Conservation (phyloP, 2,329 filamentous ascomycete genomes). For the Chrysoporthe cubensis region DNA sequence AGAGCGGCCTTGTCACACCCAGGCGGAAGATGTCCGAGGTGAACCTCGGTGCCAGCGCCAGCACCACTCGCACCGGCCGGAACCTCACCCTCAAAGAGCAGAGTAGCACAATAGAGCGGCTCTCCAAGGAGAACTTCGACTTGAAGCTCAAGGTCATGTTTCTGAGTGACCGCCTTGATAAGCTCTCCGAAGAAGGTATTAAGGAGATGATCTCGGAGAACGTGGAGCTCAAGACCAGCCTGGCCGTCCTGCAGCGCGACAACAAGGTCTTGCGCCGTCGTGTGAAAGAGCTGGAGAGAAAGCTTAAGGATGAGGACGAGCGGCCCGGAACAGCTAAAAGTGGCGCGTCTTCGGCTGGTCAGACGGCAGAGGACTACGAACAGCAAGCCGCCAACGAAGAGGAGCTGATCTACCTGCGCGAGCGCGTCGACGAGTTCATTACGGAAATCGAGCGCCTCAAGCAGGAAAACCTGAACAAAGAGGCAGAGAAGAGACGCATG, state of each 20-base stretch:
- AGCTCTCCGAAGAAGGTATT: constrained; percentile 91
- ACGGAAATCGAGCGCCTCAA: constrained; percentile 81
- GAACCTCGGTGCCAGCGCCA: constrained; percentile 53
- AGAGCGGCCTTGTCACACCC: constrained; percentile 67
- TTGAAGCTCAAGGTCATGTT: constrained; percentile 98
- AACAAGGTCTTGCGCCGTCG: constrained; percentile 81
- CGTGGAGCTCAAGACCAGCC: constrained; percentile 88
- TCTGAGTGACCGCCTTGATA: constrained; percentile 88
- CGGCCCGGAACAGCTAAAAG: constrained; percentile 64
- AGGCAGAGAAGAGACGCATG: constrained; percentile 84
- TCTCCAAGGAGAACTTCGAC: constrained; percentile 98
- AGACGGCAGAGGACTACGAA: constrained; percentile 58
- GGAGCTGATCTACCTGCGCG: constrained; percentile 81
- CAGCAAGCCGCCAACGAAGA: constrained; percentile 73
- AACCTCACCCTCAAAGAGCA: constrained; percentile 94
- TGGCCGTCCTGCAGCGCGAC: constrained; percentile 88
- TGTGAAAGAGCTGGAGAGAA: constrained; percentile 85
- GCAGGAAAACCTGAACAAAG: constrained; percentile 75
- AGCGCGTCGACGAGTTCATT: constrained; percentile 83
- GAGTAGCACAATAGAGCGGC: constrained; percentile 92
- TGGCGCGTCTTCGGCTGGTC: constrained; percentile 60
- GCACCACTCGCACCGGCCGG: constrained; percentile 62
- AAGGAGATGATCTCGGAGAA: constrained; percentile 99
- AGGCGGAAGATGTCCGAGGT: constrained; percentile 53
- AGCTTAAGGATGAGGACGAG: constrained; percentile 68